Conservation (phyloP, 2,329 filamentous ascomycete species). For the Rasamsonia emersonii region DNA sequence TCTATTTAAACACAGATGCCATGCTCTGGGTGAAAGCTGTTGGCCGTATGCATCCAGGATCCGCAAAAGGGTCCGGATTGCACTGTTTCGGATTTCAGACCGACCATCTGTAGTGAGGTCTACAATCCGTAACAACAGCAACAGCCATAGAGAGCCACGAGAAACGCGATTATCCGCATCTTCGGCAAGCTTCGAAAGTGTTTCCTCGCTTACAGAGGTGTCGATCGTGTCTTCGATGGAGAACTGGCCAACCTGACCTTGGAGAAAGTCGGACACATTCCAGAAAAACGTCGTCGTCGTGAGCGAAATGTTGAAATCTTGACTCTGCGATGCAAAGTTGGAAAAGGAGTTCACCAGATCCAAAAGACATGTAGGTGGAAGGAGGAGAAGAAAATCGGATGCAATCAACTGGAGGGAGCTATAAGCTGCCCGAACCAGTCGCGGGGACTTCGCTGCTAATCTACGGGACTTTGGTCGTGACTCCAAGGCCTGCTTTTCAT, state of each 20-base stretch:
- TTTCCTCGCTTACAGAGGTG: conserved; percentile 46
- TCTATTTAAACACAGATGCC: conserved; percentile 72
- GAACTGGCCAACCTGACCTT: conserved; percentile 38
- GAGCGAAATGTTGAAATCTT: conserved; percentile 90
- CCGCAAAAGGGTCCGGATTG: conserved; percentile 80
- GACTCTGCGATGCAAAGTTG: conserved; percentile 78
- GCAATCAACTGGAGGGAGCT: conserved; percentile 84
- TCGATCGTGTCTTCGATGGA: conserved; percentile 30
- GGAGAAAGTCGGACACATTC: conserved; percentile 84
- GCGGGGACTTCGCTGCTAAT: conserved; percentile 47
- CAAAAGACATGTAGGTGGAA: conserved; percentile 62
- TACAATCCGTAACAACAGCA: conserved; percentile 32
- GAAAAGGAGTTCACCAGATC: conserved; percentile 80
- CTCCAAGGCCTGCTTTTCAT: conserved; percentile 14
- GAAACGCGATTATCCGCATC: conserved; percentile 53
- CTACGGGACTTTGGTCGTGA: conserved; percentile 6
- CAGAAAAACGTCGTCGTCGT: conserved; percentile 95
- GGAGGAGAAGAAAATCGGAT: conserved; percentile 78
- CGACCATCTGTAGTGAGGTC: conserved; percentile 33
- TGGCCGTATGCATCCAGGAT: conserved; percentile 91
- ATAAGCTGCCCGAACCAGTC: conserved; percentile 78
- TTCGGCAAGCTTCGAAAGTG: conserved; percentile 51
- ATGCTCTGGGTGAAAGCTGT: conserved; percentile 66
- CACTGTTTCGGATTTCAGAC: conserved; percentile 44
- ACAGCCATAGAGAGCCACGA: conserved; percentile 24